Evolutionary conservation across 2,329 filamentous ascomycete genomes (phyloP).

Genomic region (Colletotrichum tropicale): DNA sequence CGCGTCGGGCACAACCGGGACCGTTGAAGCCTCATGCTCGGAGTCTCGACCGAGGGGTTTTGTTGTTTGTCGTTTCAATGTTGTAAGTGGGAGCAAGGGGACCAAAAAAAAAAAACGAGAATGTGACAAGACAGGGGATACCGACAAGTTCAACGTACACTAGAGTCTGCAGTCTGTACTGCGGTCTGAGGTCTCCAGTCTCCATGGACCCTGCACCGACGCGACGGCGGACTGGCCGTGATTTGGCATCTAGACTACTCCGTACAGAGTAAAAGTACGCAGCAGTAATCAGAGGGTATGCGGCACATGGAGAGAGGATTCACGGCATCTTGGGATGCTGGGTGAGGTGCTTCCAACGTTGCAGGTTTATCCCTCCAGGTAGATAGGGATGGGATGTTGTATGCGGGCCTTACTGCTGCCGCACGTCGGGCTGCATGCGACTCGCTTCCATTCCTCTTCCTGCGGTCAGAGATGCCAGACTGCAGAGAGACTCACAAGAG

Average conservation of each 20-base stretch:
- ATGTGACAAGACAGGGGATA: background rate
- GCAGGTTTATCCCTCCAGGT: background rate
- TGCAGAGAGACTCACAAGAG: background rate
- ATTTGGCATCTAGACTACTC: background rate
- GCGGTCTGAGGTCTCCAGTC: background rate
- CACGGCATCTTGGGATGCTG: background rate
- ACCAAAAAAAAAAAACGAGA: background rate
- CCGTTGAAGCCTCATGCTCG: background rate
- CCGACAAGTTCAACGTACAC: background rate
- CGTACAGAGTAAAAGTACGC: background rate
- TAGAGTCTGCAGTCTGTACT: background rate
- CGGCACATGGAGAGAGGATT: background rate
- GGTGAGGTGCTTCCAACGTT: background rate
- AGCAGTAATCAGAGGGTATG: background rate
- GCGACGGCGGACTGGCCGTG: background rate
- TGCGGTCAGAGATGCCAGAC: background rate
- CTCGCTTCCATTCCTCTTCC: background rate
- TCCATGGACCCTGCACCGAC: background rate
- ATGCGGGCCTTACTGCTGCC: background rate
- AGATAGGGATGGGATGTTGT: background rate
- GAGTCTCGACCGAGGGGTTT: background rate
- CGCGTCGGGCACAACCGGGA: slow-evolving; percentile 1
- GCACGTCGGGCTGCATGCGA: background rate
- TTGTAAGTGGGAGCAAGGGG: background rate
- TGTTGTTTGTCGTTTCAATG: background rate